phyloP scores from a whole-genome alignment of 2,329 filamentous ascomycete genomes.

The Alternaria postmessia region DNA sequence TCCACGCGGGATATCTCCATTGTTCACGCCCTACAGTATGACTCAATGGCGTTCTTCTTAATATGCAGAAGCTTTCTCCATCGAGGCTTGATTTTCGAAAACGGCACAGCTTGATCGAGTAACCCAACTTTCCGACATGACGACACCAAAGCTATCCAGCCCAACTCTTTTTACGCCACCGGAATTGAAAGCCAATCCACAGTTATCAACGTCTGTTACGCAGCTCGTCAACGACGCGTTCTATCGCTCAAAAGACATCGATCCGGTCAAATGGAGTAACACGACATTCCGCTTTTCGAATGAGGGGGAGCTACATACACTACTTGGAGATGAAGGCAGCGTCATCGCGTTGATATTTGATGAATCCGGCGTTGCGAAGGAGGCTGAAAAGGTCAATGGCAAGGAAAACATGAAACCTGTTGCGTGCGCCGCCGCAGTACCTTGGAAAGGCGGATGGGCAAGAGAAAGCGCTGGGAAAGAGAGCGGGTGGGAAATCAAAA shows the following conservation, averaged over 20 bases:
- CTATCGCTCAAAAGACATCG: constrained; percentile 16
- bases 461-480: constrained; percentile 26
- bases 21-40: neutral
- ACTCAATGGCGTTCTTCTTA: neutral
- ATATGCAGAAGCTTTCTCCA: constrained; percentile 2
- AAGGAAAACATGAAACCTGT: constrained; percentile 20
- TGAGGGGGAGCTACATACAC: constrained; percentile 20
- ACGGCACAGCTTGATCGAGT: neutral
- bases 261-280: constrained; percentile 27
- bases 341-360: constrained; percentile 30
- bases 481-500: constrained; percentile 40
- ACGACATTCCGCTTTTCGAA: constrained; percentile 22
- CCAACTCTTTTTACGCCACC: constrained; percentile 22
- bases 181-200: constrained; percentile 15
- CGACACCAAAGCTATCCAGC: constrained; percentile 13
- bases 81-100: constrained; percentile 7
- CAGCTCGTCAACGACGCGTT: constrained; percentile 34
- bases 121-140: constrained; percentile 3
- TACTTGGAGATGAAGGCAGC: constrained; percentile 21
- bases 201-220: constrained; percentile 21
- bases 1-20: neutral
- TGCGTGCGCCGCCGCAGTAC: constrained; percentile 32
- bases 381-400: neutral
- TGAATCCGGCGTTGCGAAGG: neutral
- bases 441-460: constrained; percentile 35